Conservation (phyloP, 352 stramenopile genomes). For the Thalassiosira mediterranea region DNA sequence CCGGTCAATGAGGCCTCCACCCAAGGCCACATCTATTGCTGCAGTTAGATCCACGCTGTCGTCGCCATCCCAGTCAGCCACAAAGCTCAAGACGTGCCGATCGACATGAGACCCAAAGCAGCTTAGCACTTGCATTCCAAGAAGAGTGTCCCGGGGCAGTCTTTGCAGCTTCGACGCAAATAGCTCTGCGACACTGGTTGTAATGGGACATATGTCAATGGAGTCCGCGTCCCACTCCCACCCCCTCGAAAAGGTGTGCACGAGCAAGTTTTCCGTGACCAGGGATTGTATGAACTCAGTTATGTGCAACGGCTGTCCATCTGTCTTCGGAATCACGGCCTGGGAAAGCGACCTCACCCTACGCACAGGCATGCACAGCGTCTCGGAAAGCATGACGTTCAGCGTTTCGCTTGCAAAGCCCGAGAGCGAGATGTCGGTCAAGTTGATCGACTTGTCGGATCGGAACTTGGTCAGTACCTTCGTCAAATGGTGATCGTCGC, state of each 20-base stretch:
- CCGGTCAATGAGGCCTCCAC: conserved; percentile 25
- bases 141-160: too few species aligned
- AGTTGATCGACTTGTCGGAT: too few species aligned
- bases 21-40: conserved; percentile 19
- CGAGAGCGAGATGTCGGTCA: too few species aligned
- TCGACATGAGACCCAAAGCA: too few species aligned
- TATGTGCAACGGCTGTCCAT: conserved; percentile 31
- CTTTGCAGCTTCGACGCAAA: conserved; percentile 30
- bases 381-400: conserved; percentile 29
- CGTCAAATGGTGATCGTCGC: too few species aligned
- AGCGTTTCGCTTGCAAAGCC: conserved; percentile 21
- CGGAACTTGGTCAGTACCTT: too few species aligned
- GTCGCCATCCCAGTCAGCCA: conserved; percentile 25
- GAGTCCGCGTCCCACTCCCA: conserved; percentile 42
- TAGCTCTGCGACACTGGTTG: conserved; percentile 30
- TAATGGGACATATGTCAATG: conserved; percentile 35
- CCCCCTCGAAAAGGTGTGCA: conserved; percentile 24
- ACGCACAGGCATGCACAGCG: conserved; percentile 26
- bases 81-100: conserved; percentile 17
- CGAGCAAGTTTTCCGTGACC: conserved; percentile 28
- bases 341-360: conserved; percentile 29
- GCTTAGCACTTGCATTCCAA: too few species aligned
- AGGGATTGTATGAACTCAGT: conserved; percentile 38
- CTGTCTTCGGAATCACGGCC: conserved; percentile 35
- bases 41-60: conserved; percentile 26